Evolutionary conservation across 2,329 filamentous ascomycete genomes (phyloP).

Genomic region (Neoscytalidium dimidiatum): DNA sequence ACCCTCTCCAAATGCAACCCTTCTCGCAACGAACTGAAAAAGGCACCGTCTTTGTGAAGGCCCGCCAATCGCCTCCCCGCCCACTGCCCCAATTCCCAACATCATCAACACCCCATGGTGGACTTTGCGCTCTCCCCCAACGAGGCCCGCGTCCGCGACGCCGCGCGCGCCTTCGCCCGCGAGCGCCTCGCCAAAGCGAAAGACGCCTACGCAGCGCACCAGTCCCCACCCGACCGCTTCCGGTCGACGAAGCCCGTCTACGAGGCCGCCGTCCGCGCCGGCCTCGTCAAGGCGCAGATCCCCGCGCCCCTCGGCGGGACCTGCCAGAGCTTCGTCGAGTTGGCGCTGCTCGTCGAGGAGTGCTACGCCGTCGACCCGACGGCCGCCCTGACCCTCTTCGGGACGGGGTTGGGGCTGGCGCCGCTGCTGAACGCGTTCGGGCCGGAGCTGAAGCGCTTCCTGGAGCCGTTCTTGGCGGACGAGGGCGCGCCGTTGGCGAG

Average conservation of each 20-base stretch:
- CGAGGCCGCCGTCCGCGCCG: slow-evolving; percentile 43
- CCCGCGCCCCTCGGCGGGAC: slow-evolving; percentile 50
- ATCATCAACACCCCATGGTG: slow-evolving; percentile 24
- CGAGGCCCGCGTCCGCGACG: slow-evolving; percentile 29
- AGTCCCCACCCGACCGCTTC: slow-evolving; percentile 42
- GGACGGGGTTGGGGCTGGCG: slow-evolving; percentile 54
- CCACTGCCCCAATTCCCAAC: too few relatives aligned
- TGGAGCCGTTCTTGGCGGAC: slow-evolving; percentile 50
- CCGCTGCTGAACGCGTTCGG: slow-evolving; percentile 49
- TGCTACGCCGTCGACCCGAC: slow-evolving; percentile 55
- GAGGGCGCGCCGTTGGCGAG: slow-evolving; percentile 52
- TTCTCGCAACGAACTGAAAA: too few relatives aligned
- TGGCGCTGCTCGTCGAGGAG: slow-evolving; percentile 55
- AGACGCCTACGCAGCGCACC: slow-evolving; percentile 26
- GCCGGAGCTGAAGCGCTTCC: slow-evolving; percentile 43
- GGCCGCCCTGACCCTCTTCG: slow-evolving; percentile 53
- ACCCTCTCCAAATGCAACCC: too few relatives aligned
- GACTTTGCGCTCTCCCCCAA: slow-evolving; percentile 34
- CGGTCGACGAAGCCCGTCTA: slow-evolving; percentile 52
- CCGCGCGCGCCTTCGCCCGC: slow-evolving; percentile 30
- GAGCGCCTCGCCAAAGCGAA: too few relatives aligned
- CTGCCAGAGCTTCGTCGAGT: slow-evolving; percentile 49
- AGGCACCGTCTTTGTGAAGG: too few relatives aligned
- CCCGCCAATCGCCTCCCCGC: too few relatives aligned
- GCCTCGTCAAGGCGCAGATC: slow-evolving; percentile 52